Evolutionary conservation across 2,329 filamentous ascomycete genomes (phyloP).

Genomic region (Raffaelea arxii): DNA sequence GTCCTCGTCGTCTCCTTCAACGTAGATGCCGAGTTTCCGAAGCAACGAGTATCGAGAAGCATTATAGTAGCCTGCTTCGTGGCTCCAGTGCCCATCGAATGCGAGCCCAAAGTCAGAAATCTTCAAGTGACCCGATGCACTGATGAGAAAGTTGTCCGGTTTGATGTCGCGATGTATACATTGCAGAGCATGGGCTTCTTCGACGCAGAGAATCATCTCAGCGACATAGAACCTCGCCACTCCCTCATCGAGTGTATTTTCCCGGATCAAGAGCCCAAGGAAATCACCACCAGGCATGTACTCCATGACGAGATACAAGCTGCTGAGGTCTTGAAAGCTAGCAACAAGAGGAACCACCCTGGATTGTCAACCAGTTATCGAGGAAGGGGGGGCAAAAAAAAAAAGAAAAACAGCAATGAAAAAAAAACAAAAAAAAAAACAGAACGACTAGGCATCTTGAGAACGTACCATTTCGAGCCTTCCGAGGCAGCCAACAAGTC

Average conservation of each 20-base stretch:
- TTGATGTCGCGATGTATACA: conserved; percentile 97
- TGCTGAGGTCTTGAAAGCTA: conserved; percentile 78
- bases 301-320: conserved; percentile 92
- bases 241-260: conserved; percentile 70
- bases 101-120: conserved; percentile 95
- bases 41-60: conserved; percentile 72
- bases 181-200: conserved; percentile 77
- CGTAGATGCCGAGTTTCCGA: conserved; percentile 61
- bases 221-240: conserved; percentile 81
- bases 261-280: conserved; percentile 72
- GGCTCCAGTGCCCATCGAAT: conserved; percentile 91
- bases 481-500: conserved; percentile 87
- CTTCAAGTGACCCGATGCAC: conserved; percentile 78
- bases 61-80: conserved; percentile 80
- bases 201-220: conserved; percentile 92
- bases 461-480: conserved; percentile 63
- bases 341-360: conserved; percentile 80
- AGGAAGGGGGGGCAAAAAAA: not conserved
- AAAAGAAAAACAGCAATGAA: not conserved
- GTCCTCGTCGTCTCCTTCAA: conserved; percentile 68
- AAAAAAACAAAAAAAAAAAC: not conserved
- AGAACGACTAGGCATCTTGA: no score
- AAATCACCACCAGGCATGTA: conserved; percentile 98
- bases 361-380: not conserved
- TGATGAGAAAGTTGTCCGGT: conserved; percentile 93